A percentile compares a stretch with the other conserved stretches of the same genome.
phyloP scores from a whole-genome alignment of 2,329 filamentous ascomycete species.

The Arthrocladium fulminans region DNA sequence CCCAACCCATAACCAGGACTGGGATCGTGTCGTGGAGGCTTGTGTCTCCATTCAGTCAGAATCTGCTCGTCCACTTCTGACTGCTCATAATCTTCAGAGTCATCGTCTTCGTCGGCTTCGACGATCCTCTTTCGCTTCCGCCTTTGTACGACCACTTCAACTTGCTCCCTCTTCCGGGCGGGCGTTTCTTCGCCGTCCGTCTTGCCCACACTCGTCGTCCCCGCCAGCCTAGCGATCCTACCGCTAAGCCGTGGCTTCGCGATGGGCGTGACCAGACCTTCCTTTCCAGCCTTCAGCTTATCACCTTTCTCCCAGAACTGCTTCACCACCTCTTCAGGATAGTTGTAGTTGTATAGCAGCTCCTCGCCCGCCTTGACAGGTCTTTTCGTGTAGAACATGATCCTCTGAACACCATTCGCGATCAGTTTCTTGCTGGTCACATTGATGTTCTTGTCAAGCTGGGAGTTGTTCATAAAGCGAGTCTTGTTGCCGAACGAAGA shows the following conservation, averaged over 20 bases:
- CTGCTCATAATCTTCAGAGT: neutral
- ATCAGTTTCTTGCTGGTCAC: slow-evolving; percentile 60
- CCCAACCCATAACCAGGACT: too few species aligned
- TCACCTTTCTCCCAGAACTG: slow-evolving; percentile 24
- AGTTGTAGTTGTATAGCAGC: slow-evolving; percentile 72
- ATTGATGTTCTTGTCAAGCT: slow-evolving; percentile 44
- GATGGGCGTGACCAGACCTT: neutral
- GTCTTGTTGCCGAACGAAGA: slow-evolving; percentile 71
- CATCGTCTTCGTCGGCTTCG: neutral
- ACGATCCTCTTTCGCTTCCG: slow-evolving; percentile 3
- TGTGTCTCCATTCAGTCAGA: neutral
- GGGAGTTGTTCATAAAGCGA: slow-evolving; percentile 74
- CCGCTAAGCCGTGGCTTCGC: slow-evolving; percentile 3
- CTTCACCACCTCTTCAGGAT: slow-evolving; percentile 26
- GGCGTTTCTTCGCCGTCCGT: neutral
- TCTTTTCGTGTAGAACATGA: slow-evolving; percentile 61
- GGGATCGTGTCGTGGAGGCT: too few species aligned
- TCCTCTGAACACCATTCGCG: slow-evolving; percentile 67
- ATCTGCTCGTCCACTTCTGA: neutral
- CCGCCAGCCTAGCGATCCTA: neutral
- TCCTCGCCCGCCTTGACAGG: slow-evolving; percentile 65
- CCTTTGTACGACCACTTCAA: neutral
- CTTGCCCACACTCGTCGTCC: neutral
- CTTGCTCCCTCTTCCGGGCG: neutral
- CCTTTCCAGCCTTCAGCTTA: neutral